Conservation (phyloP, 441 rosid species). For the Manihot esculenta region DNA sequence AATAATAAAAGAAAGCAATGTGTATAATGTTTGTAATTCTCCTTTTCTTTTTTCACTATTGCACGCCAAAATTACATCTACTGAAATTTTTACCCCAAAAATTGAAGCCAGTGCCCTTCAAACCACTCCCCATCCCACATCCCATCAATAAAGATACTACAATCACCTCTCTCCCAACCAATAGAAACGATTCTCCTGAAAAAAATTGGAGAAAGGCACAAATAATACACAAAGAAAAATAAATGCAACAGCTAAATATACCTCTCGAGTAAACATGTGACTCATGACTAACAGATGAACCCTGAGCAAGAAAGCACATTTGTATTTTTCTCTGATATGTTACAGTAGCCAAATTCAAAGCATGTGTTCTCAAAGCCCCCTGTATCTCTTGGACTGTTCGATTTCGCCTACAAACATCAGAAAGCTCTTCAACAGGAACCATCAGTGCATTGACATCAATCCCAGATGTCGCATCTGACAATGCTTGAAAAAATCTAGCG, state of each 20-base stretch:
- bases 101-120: constrained; percentile 33
- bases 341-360: constrained; percentile 57
- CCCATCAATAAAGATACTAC: constrained; percentile 21
- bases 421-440: constrained; percentile 73
- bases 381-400: constrained; percentile 90
- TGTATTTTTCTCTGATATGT: constrained; percentile 33
- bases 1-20: not conserved
- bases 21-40: not conserved
- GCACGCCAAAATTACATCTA: constrained; percentile 33
- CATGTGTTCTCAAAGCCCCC: constrained; percentile 83
- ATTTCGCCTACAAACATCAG: constrained; percentile 90
- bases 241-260: constrained; percentile 25
- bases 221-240: constrained; percentile 30
- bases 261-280: constrained; percentile 7
- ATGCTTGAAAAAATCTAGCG: constrained; percentile 61
- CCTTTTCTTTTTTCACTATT: constrained; percentile 1
- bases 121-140: constrained; percentile 20
- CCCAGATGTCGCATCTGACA: constrained; percentile 78
- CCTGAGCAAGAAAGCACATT: constrained; percentile 29
- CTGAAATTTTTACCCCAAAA: constrained; percentile 33
- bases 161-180: constrained; percentile 32
- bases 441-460: constrained; percentile 59
- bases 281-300: constrained; percentile 13
- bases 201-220: constrained; percentile 42
- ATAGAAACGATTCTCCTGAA: constrained; percentile 40